Percentiles rank a stretch among this genome's conserved stretches.
Conservation (phyloP, 768 basidiomycete species). For the Inosperma sp. region DNA sequence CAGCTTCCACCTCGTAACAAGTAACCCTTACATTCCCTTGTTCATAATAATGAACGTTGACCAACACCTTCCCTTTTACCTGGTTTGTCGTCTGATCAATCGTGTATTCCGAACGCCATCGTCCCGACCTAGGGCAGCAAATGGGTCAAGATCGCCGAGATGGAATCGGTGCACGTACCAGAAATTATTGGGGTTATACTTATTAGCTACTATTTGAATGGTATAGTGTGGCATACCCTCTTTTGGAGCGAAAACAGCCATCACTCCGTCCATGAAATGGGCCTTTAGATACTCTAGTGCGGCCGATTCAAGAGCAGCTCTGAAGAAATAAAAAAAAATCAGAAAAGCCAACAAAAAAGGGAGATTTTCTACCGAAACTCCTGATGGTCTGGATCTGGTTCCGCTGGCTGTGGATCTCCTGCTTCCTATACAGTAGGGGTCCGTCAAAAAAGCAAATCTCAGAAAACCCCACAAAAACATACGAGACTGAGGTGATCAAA, state of each 20-base stretch:
- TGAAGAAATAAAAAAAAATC: constrained; percentile 26
- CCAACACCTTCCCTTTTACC: constrained; percentile 67
- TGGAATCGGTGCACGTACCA: constrained; percentile 54
- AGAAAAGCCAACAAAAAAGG: neutral
- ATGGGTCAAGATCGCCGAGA: neutral
- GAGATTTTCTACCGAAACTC: constrained; percentile 56
- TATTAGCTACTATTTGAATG: constrained; percentile 89
- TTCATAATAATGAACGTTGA: constrained; percentile 96
- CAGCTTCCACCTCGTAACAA: neutral
- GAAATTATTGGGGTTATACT: constrained; percentile 90
- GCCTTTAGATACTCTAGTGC: constrained; percentile 64
- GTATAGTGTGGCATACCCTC: constrained; percentile 47
- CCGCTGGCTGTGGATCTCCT: constrained; percentile 61
- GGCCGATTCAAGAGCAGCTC: constrained; percentile 66
- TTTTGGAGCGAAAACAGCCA: constrained; percentile 61
- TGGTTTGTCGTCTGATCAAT: constrained; percentile 61
- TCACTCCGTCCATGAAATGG: constrained; percentile 81
- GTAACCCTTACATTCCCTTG: constrained; percentile 75
- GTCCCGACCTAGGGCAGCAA: constrained; percentile 65
- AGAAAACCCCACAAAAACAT: constrained; percentile 24
- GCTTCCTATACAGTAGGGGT: constrained; percentile 53
- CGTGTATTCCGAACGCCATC: constrained; percentile 88
- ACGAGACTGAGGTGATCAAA: constrained; percentile 88
- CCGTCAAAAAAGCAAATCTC: constrained; percentile 10
- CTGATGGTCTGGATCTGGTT: constrained; percentile 63